Evolutionary conservation across 768 basidiomycete species (phyloP), one percentile per base, ranked within the genome.

Genomic region (Rhodosporidiobolus sp.): DNA sequence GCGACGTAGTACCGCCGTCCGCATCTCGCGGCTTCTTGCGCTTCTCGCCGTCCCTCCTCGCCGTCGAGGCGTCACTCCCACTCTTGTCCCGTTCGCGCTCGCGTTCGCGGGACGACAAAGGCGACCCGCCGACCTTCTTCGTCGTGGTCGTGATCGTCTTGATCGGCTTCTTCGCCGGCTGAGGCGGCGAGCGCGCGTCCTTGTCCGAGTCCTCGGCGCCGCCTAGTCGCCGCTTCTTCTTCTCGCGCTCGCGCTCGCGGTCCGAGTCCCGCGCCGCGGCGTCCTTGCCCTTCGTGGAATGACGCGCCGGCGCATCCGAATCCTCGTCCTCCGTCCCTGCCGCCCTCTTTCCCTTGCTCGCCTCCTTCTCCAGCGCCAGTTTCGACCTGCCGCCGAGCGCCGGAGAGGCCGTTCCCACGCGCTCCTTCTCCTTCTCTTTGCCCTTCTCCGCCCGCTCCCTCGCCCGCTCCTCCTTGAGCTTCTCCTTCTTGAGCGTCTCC

Each of bases 401-500:
- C 43, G 52, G n/a, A 14, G 20, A n/a, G 7, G 52, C n/a, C 30
- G 53, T 43, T 14, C 38, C 53, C 19, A 8, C 55, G 8, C 55
- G 30, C 57, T 58, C 38, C 38, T 43, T 45, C 57, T 45, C 24
- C 57, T 58, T 58, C 38, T 12, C 45, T 26, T 46, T 60, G 34
- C 14, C 58, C 58, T 28, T 22, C 57, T 16, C 38, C 57, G 20
- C 10, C 57, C 30, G 3, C 28, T 38, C n/a, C 58, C n/a, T 28
- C 16, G 24, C 43, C 4, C 64, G 43, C 48, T 56, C 53, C 26
- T 53, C 60, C 20, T 50, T 49, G 30, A n/a, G 38, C 34, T 54
- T 66, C 35, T 65, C 74, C 54, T 70, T 69, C 65, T 70, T 72
- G 48, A 72, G 61, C 46, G 54, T 50, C n/a, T 72, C 65, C 55